phyloP scores from a whole-genome alignment of 2,329 filamentous ascomycete genomes.

The Colletotrichum paranaense region DNA sequence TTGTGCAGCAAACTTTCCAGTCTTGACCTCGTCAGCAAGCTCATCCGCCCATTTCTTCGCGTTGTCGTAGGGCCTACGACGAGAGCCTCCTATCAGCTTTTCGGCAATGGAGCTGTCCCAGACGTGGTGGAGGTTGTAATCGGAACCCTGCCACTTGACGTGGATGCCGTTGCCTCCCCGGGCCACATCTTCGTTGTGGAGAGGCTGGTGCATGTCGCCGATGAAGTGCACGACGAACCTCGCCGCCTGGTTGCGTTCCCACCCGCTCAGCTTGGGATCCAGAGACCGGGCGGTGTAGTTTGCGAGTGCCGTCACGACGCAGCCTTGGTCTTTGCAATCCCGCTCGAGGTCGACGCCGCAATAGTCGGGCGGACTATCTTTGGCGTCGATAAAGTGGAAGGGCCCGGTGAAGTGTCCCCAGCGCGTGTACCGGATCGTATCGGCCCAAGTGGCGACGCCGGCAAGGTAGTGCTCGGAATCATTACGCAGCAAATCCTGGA shows the following conservation, averaged over 20 bases:
- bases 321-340: slow-evolving; percentile 72
- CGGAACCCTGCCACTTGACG: slow-evolving; percentile 68
- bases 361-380: slow-evolving; percentile 67
- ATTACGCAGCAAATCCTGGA: slow-evolving; percentile 68
- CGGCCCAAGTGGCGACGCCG: slow-evolving; percentile 74
- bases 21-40: slow-evolving; percentile 64
- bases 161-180: slow-evolving; percentile 76
- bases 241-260: slow-evolving; percentile 67
- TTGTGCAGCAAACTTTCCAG: slow-evolving; percentile 64
- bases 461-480: slow-evolving; percentile 69
- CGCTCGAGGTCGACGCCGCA: slow-evolving; percentile 69
- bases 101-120: slow-evolving; percentile 80
- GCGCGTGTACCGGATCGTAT: slow-evolving; percentile 72
- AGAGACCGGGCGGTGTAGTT: slow-evolving; percentile 70
- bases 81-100: slow-evolving; percentile 68
- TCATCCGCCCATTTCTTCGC: slow-evolving; percentile 68
- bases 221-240: slow-evolving; percentile 78
- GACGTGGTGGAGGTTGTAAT: slow-evolving; percentile 76
- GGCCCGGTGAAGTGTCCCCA: slow-evolving; percentile 71
- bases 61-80: slow-evolving; percentile 59
- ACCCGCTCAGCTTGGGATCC: slow-evolving; percentile 55
- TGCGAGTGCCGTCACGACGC: slow-evolving; percentile 69
- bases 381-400: slow-evolving; percentile 78
- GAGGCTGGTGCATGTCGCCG: slow-evolving; percentile 76
- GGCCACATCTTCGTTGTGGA: slow-evolving; percentile 73